Conservation (phyloP, 768 basidiomycete species). For the Auricularia cornea region DNA sequence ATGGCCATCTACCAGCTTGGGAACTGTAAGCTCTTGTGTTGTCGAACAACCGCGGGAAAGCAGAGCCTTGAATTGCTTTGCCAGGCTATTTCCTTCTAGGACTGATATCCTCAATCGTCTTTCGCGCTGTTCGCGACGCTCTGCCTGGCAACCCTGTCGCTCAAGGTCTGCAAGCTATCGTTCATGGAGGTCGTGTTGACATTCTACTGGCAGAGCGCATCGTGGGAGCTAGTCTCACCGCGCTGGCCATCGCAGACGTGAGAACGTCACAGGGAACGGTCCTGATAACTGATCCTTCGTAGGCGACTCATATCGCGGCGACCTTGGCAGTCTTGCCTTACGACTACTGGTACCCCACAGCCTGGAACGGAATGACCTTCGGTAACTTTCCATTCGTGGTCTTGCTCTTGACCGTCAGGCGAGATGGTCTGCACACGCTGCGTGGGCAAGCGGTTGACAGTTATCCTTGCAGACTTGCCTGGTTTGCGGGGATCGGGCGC, state of each 20-base stretch:
- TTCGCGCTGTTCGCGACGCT: constrained; percentile 57
- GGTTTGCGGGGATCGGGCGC: constrained; percentile 47
- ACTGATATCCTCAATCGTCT: constrained; percentile 57
- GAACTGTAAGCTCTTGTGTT: constrained; percentile 40
- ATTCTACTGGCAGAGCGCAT: constrained; percentile 41
- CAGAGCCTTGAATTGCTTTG: too few relatives aligned
- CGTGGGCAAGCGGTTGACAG: not conserved
- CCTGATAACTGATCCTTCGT: not conserved
- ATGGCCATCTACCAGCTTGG: constrained; percentile 64
- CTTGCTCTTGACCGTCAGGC: constrained; percentile 52
- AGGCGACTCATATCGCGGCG: constrained; percentile 29
- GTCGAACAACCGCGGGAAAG: too few relatives aligned
- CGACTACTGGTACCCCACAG: constrained; percentile 38
- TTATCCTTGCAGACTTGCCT: constrained; percentile 34
- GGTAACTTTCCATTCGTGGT: constrained; percentile 64
- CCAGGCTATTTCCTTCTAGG: constrained; percentile 56
- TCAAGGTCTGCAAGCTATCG: constrained; percentile 24
- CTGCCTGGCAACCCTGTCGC: constrained; percentile 46
- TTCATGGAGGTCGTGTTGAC: not conserved
- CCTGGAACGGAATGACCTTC: constrained; percentile 69
- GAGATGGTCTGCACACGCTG: constrained; percentile 9
- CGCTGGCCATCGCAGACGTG: constrained; percentile 65
- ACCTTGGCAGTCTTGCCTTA: constrained; percentile 52
- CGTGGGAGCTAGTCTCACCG: constrained; percentile 51
- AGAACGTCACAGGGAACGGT: constrained; percentile 14